phyloP scores from a whole-genome alignment of 1,284 basidiomycete genomes.

The Waitea zeae region DNA sequence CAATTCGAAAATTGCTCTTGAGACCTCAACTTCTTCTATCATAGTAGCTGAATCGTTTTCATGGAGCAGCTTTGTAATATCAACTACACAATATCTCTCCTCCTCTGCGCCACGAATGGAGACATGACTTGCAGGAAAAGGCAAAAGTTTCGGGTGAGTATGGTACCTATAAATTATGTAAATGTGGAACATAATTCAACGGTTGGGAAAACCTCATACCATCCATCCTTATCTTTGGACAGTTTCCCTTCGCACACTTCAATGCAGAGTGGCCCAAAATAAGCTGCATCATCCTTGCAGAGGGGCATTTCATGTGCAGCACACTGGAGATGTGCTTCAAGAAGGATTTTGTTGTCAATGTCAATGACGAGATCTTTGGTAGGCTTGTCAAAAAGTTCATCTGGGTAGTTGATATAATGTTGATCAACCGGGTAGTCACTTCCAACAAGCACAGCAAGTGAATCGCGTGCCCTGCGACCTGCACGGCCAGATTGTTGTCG shows the following conservation, averaged over 20 bases:
- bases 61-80: conserved; percentile 30
- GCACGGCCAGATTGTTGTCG: conserved; percentile 84
- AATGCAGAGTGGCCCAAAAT: conserved; percentile 51
- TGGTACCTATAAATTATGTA: conserved; percentile 52
- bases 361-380: conserved; percentile 58
- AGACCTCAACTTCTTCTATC: conserved; percentile 78
- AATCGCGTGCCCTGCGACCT: conserved; percentile 69
- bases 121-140: conserved; percentile 58
- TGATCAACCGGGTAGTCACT: conserved; percentile 64
- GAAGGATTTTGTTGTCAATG: conserved; percentile 54
- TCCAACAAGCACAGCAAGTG: conserved; percentile 65
- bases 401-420: conserved; percentile 60
- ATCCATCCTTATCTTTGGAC: conserved; percentile 48
- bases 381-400: conserved; percentile 47
- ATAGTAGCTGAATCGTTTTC: conserved; percentile 25
- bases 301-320: conserved; percentile 81
- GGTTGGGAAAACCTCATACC: conserved; percentile 22
- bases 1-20: conserved; percentile 73
- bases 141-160: conserved; percentile 60
- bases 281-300: conserved; percentile 37
- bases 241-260: conserved; percentile 39
- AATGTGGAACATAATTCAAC: background rate
- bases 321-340: conserved; percentile 81
- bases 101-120: conserved; percentile 68
- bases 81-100: conserved; percentile 64